These are phyloP conservation scores for Geotrichum siamense DNA, from an alignment of 1,139 yeast species.

Conservation along the genomic window DNA sequence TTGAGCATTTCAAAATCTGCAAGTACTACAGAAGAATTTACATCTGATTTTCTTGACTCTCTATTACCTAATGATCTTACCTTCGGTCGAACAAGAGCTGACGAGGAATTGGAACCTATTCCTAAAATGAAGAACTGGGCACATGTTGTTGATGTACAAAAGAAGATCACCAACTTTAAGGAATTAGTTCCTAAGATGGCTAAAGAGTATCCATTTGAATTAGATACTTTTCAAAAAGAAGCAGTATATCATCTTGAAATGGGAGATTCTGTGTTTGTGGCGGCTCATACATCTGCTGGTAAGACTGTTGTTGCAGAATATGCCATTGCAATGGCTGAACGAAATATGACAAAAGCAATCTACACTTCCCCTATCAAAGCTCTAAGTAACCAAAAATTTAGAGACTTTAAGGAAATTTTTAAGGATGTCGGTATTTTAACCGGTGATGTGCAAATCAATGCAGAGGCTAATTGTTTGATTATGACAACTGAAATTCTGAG, in stretches of 20 bases:
- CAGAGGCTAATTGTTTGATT: constrained; percentile 92
- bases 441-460: constrained; percentile 95
- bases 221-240: constrained; percentile 94
- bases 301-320: constrained; percentile 98
- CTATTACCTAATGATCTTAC: constrained; percentile 62
- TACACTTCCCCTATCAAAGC: constrained; percentile 98
- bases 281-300: constrained; percentile 99
- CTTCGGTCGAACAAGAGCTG: constrained; percentile 38
- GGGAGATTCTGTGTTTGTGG: constrained; percentile 95
- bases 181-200: constrained; percentile 93
- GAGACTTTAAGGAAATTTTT: constrained; percentile 86
- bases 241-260: constrained; percentile 94
- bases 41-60: constrained; percentile 53
- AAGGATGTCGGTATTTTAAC: constrained; percentile 97
- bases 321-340: constrained; percentile 89
- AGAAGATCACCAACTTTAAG: constrained; percentile 70
- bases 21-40: constrained; percentile 4
- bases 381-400: constrained; percentile 87
- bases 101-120: constrained; percentile 18
- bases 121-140: constrained; percentile 71
- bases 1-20: constrained; percentile 13
- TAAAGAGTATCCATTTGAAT: constrained; percentile 82
- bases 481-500: constrained; percentile 97
- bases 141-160: constrained; percentile 83
- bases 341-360: constrained; percentile 88